Evolutionary conservation across 1,284 basidiomycete species (phyloP).

Genomic region (Golubevia pallescens): DNA sequence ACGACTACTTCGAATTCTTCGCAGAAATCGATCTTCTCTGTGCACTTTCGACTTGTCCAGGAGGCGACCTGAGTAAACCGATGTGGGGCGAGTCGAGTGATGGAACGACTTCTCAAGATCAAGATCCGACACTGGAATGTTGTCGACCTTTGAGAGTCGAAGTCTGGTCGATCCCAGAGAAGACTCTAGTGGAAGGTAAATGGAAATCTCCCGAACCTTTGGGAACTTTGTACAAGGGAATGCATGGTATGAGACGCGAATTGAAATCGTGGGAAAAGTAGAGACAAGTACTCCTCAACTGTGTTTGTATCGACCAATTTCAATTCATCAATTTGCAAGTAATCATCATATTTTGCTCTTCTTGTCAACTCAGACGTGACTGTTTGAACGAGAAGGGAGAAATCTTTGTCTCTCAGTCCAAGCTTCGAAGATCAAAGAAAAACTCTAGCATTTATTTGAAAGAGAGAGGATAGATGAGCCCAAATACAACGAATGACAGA

Average conservation of each 20-base stretch:
- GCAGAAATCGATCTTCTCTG: conserved; percentile 20
- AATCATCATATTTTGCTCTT: no score
- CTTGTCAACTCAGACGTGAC: no score
- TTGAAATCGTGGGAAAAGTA: neutral
- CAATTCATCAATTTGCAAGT: no score
- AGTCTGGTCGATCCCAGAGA: conserved; percentile 8
- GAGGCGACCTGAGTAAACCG: conserved; percentile 18
- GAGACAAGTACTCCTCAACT: neutral
- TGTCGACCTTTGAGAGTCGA: conserved; percentile 23
- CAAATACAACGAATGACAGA: no score
- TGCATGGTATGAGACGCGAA: neutral
- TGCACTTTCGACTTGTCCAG: conserved; percentile 20
- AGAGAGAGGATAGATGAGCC: no score
- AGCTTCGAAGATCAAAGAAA: no score
- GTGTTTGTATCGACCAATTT: no score
- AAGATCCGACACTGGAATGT: conserved; percentile 21
- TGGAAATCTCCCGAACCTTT: neutral
- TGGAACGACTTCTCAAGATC: conserved; percentile 2
- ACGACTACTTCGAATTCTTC: conserved; percentile 22
- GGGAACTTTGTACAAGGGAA: neutral
- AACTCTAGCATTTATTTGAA: no score
- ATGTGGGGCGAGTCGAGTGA: conserved; percentile 21
- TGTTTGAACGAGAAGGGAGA: no score
- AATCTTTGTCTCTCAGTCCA: no score
- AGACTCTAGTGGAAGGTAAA: neutral